Conservation (phyloP, 2,329 filamentous ascomycete genomes). For the Daldinia eschscholtzii region DNA sequence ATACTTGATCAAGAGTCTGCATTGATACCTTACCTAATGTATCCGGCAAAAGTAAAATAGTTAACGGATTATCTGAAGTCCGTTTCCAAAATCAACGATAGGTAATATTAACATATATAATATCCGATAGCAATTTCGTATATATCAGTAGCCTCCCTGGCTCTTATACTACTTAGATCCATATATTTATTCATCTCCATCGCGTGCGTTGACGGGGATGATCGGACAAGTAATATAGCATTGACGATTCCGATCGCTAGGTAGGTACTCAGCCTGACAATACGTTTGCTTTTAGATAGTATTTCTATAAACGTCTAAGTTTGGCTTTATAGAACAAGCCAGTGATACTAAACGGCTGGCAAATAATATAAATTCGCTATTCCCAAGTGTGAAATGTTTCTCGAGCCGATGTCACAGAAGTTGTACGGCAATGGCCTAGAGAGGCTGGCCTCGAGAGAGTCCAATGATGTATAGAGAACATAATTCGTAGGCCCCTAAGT, state of each 20-base stretch:
- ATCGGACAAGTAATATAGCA: not conserved
- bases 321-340: conserved; percentile 1
- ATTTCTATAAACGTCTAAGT: not conserved
- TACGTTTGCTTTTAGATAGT: not conserved
- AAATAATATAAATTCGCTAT: not conserved
- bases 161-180: not conserved
- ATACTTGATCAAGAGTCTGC: not conserved
- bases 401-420: not conserved
- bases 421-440: not conserved
- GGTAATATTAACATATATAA: not conserved
- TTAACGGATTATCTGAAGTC: not conserved
- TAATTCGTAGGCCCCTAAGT: not conserved
- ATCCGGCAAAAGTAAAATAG: not conserved
- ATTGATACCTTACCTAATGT: not conserved
- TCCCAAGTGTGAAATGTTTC: not conserved
- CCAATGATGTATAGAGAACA: not conserved
- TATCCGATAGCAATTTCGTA: not conserved
- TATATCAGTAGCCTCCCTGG: not conserved
- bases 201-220: not conserved
- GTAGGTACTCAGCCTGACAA: not conserved
- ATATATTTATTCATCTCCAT: not conserved
- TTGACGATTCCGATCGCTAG: not conserved
- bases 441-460: not conserved
- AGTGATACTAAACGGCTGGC: not conserved
- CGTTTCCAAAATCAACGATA: not conserved